Evolutionary conservation across 2,329 filamentous ascomycete genomes (phyloP), one percentile per base, ranked within the genome.

Genomic region (Neofusicoccum cordaticola): DNA sequence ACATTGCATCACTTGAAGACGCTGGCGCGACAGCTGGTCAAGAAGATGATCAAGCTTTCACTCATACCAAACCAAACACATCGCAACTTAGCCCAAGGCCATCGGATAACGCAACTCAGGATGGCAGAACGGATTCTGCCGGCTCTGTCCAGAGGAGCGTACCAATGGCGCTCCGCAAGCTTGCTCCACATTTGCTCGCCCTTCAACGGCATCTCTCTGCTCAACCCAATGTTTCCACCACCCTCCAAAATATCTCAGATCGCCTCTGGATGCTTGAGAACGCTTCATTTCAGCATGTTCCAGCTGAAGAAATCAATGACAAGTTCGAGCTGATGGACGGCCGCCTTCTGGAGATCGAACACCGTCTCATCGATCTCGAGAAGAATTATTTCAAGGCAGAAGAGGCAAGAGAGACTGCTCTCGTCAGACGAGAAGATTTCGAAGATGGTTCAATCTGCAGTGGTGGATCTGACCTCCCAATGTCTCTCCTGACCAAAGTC

Each of bases 251-350:
- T 17, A 85, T 92, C 66, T 86, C 86, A 42, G 82, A 85, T 61
- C 87, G 91, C 1, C 75, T 94, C 12, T 88, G 91, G 56, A 80
- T 82, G 63, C 80, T 93, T 5, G 91, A 94, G 75, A 90, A 84
- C 58, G 81, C 85, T 1, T 92, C 89, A 0, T 91, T 92, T 70
- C 86, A 86, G 27, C 82, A 85, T 48, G 81, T 83, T 17, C 83
- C 84, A n/a, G 84, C 90, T 53, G 90, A 92, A 22, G 88, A 90
- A 42, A 85, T 90, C 56, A 80, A 87, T 17, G 88, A 91, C 19
- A 86, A 84, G 62, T 84, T 90, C 69, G 90, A 92, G 39, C 78
- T 86, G 53, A 74, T 86, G 50, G 90, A 93, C 68, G 82, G 87
- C 8, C 85, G 90, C 22, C 80, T 93, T 7, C 84, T 86, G 1